Base-by-base conservation (phyloP, 441 rosid genomes). In the Pelargonium myrrhifolium region DNA sequence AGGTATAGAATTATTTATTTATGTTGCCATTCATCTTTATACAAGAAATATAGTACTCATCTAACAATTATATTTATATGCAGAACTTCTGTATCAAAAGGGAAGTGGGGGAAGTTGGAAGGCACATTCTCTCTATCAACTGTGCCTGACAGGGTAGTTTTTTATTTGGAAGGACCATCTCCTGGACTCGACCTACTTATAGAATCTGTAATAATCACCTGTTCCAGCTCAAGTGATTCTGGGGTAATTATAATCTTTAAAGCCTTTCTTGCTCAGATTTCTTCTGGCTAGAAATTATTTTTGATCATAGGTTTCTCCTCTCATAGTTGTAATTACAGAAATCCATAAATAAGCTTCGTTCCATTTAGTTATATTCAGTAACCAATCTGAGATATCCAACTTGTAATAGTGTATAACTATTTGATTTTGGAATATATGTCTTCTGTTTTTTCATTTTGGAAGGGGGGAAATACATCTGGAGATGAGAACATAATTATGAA, bases 121-220 rank as follows among this genome's bases (percentile, higher is more conserved):
- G 99, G 96, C 75, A 80, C 81, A 20, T 91, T 93, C 79, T 78
- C 84, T 17, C 78, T 93, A 73, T 74, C 90, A 55, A 72, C 84
- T 61, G 72, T 85, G 77, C 90, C 96, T 10, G 83, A 81, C 31
- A 84, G 85, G 39, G 82, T 78, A 73, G 78, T 93, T 39, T 82
- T 93, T 71, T 93, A 89, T 76, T 68, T 93, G 67, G 99, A 91
- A 85, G 99, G 99, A 65, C 95, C 97, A 21, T 68, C 88, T 72
- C 89, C 97, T 45, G 96, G 96, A 67, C 79, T 83, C 60, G 95
- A 93, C 80, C 77, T 93, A 28, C 85, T 89, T 62, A 76, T 91
- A 72, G 76, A 82, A 69, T 89, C 93, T 8, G 97, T 89, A 28
- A 77, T 70, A 20, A 84, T 91, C 66, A 76, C 74, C 66, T 73